Evolutionary conservation across 163 green algal species (phyloP), one percentile per base, ranked within the genome.

Genomic region (Picocystis sp.): DNA sequence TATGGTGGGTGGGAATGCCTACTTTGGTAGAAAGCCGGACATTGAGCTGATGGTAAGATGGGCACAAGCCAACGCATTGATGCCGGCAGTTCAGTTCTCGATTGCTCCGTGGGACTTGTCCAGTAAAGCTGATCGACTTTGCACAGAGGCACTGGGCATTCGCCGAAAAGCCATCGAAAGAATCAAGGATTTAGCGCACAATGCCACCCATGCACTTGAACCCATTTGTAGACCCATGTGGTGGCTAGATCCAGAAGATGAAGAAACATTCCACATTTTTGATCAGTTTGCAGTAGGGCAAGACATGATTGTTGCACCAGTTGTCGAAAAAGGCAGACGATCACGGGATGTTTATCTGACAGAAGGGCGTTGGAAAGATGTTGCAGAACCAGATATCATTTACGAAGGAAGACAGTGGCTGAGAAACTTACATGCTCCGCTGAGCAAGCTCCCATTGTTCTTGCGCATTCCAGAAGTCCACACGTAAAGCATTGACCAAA

Each of bases 1-100:
- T 55, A 81, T 82, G 61, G 64, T 82, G n/a, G 74, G 74, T 8
- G 74, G 74, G 13, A 82, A 82, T 49, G 69, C 65, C 8, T 82
- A 82, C 56, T 81, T 79, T 64, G 73, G 69, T 13, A 34, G 33
- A 43, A 56, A 57, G 13, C 74, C 74, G 22, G 64, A 75, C 53
- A 43, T 47, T 22, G 74, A 82, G 53, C 60, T 82, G 29, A 47
- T 82, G 46, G 73, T 82, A 23, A 55, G 74, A 13, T 82, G 74
- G 74, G 62, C 74, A 21, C 74, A 82, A 47, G 66, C 65, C 1
- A 80, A 75, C 47, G 66, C 63, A 21, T 55, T 82, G 24, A 82
- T 82, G 74, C 74, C 74, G 2, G 65, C 73, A 33, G 43, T 77
- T 45, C 70, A 79, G 61, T 82, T 82, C 56, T 73, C 57, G 45